phyloP scores from a whole-genome alignment of 257 asterid genomes.

The Solanum acaule region DNA sequence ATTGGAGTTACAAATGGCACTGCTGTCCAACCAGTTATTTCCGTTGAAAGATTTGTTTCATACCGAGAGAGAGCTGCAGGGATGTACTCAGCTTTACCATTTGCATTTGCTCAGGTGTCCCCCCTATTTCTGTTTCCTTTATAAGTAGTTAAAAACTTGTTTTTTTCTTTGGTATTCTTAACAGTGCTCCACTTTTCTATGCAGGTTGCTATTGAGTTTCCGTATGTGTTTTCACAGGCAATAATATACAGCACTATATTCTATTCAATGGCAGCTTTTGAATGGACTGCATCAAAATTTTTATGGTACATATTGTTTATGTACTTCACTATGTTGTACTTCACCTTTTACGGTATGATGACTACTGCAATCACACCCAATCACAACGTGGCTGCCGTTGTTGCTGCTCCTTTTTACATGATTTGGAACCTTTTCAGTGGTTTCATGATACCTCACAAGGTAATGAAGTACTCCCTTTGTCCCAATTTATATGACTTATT shows the following conservation, averaged over 20 bases:
- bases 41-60: slow-evolving; percentile 92
- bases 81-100: slow-evolving; percentile 86
- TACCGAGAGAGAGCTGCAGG: slow-evolving; percentile 95
- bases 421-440: slow-evolving; percentile 97
- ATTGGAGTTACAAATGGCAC: slow-evolving; percentile 79
- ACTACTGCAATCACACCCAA: slow-evolving; percentile 93
- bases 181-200: background rate
- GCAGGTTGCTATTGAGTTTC: slow-evolving; percentile 88
- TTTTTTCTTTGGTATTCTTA: background rate
- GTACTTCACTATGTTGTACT: slow-evolving; percentile 79
- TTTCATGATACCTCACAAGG: slow-evolving; percentile 94
- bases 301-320: slow-evolving; percentile 63
- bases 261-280: slow-evolving; percentile 79
- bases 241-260: slow-evolving; percentile 59
- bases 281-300: slow-evolving; percentile 60
- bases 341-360: slow-evolving; percentile 97
- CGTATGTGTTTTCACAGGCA: slow-evolving; percentile 64
- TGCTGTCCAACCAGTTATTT: slow-evolving; percentile 92
- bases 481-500: background rate
- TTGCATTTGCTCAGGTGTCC: slow-evolving; percentile 87
- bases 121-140: background rate
- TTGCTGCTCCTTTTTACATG: slow-evolving; percentile 90
- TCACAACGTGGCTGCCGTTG: slow-evolving; percentile 83
- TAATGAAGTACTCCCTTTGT: slow-evolving; percentile 11
- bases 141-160: background rate